These are phyloP conservation scores for Ceratopteris richardii DNA, from an alignment of 75 land plant genomes.

Conservation along the genomic window DNA sequence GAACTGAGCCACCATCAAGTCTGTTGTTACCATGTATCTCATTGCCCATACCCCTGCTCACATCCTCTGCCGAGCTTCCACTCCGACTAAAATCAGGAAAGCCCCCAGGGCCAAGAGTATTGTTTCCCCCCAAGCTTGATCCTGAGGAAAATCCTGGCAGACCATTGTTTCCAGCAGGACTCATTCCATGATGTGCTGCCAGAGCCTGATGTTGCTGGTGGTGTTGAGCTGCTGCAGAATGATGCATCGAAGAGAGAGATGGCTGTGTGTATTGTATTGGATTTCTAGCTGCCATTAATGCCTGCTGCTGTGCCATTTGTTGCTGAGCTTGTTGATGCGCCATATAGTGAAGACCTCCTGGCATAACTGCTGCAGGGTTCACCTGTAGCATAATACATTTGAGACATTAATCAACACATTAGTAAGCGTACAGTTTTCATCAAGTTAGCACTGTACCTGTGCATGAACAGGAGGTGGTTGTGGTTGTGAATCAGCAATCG, in stretches of 20 bases:
- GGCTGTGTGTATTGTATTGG: constrained; percentile 1
- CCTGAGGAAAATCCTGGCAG: constrained; percentile 12
- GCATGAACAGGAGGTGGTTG: constrained; percentile 15
- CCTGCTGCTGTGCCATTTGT: constrained; percentile 13
- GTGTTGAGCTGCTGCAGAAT: constrained; percentile 1
- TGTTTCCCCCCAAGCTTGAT: constrained; percentile 10
- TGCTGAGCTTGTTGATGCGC: constrained; percentile 25
- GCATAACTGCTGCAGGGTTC: constrained; percentile 11
- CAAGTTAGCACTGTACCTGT: constrained; percentile 8
- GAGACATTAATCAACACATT: background rate
- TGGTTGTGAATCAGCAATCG: constrained; percentile 31
- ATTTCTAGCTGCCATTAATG: constrained; percentile 12
- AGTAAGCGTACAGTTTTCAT: background rate
- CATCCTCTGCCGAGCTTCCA: constrained; percentile 6
- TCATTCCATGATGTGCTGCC: constrained; percentile 18
- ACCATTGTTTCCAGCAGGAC: constrained; percentile 17
- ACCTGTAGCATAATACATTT: constrained; percentile 6
- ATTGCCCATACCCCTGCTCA: constrained; percentile 18
- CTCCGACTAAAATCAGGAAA: constrained; percentile 17
- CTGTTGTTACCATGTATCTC: constrained; percentile 4
- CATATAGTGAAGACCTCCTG: constrained; percentile 14
- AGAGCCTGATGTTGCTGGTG: constrained; percentile 20
- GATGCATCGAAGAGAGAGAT: background rate
- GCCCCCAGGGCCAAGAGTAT: constrained; percentile 9
- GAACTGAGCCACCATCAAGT: constrained; percentile 8